phyloP scores from a whole-genome alignment of 345 rosid genomes.

The Gossypioides kirkii region DNA sequence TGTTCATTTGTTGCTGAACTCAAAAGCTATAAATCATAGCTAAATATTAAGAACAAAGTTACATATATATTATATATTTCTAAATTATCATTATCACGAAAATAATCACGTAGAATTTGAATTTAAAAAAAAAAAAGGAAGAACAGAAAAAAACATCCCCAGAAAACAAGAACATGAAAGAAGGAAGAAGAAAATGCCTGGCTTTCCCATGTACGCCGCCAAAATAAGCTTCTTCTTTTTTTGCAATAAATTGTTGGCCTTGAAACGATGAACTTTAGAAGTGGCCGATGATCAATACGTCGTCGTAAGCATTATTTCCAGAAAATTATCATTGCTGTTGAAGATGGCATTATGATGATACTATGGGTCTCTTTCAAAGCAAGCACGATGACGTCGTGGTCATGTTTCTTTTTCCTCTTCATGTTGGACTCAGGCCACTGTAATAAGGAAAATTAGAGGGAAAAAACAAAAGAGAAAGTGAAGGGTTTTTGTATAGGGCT shows the following conservation, averaged over 20 bases:
- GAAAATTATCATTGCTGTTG: background rate
- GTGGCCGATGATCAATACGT: background rate
- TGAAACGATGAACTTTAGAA: background rate
- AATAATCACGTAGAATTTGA: background rate
- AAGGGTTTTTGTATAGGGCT: background rate
- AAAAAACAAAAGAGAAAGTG: background rate
- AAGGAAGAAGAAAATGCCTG: slow-evolving; percentile 36
- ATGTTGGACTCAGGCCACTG: background rate
- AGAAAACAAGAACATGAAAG: background rate
- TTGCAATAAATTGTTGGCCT: background rate
- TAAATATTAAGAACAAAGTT: background rate
- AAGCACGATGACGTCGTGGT: background rate
- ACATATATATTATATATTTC: background rate
- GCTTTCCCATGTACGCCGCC: slow-evolving; percentile 64
- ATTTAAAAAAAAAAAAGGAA: background rate
- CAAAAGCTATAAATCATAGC: background rate
- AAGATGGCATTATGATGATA: background rate
- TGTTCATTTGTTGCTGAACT: background rate
- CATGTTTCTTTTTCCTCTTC: slow-evolving; percentile 21
- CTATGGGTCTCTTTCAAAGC: background rate
- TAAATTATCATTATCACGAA: background rate
- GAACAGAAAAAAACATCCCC: background rate
- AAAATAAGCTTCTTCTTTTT: background rate
- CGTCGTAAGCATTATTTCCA: background rate
- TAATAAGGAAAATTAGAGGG: background rate